Evolutionary conservation across 495 filamentous ascomycete species (phyloP).

Genomic region (Neurospora sp.): DNA sequence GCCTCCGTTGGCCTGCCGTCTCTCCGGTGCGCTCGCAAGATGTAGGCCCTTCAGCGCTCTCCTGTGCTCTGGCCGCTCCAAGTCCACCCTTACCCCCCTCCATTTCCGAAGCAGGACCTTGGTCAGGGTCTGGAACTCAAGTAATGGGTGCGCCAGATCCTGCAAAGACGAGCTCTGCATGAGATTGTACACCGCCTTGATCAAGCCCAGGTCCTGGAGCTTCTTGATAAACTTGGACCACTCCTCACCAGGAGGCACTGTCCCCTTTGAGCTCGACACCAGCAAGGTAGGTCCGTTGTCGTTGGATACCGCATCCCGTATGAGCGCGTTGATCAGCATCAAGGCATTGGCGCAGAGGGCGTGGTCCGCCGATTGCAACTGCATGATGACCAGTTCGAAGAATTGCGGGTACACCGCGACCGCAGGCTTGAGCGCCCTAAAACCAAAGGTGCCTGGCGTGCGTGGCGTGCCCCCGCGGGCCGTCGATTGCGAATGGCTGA

Average conservation of each 20-base stretch:
- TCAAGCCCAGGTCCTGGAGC: conserved; percentile 86
- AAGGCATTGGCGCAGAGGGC: conserved; percentile 92
- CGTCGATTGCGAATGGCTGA: conserved; percentile 64
- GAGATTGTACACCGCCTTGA: conserved; percentile 78
- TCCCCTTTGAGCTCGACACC: conserved; percentile 27
- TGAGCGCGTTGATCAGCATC: conserved; percentile 88
- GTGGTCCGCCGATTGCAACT: conserved; percentile 88
- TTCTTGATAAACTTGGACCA: conserved; percentile 95
- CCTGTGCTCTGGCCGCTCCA: conserved; percentile 82
- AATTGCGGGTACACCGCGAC: conserved; percentile 87
- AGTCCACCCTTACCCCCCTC: conserved; percentile 73
- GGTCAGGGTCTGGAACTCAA: conserved; percentile 89
- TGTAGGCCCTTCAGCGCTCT: conserved; percentile 77
- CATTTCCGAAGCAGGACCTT: conserved; percentile 87
- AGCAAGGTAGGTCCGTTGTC: conserved; percentile 32
- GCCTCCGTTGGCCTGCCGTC: conserved; percentile 28
- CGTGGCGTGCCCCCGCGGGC: conserved; percentile 24
- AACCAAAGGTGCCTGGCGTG: conserved; percentile 57
- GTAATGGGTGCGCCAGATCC: conserved; percentile 81
- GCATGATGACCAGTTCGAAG: conserved; percentile 82
- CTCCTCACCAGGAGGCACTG: conserved; percentile 47
- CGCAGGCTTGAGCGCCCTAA: conserved; percentile 84
- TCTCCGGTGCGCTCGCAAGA: conserved; percentile 67
- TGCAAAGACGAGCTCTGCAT: conserved; percentile 94
- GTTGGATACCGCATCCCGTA: conserved; percentile 84